phyloP scores from a whole-genome alignment of 352 stramenopile genomes.

The Pseudoperonospora humuli region DNA sequence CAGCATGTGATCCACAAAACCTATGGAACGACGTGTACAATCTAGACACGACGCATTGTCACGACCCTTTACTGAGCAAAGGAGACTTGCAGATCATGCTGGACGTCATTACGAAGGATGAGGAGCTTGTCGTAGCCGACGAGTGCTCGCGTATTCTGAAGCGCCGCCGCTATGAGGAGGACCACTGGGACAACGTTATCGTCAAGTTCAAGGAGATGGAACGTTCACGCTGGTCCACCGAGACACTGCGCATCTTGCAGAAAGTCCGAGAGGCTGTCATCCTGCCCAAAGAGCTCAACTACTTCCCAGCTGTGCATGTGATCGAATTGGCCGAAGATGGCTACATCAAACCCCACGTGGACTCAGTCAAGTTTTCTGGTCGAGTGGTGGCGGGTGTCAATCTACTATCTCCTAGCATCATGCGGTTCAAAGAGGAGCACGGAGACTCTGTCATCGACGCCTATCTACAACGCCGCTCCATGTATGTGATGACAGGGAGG shows the following conservation, averaged over 20 bases:
- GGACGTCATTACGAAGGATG: conserved; percentile 65
- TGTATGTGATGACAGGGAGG: conserved; percentile 84
- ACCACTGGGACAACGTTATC: conserved; percentile 83
- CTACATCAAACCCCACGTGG: conserved; percentile 83
- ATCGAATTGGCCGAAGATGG: conserved; percentile 76
- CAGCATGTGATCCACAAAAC: background rate
- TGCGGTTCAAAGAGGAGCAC: conserved; percentile 80
- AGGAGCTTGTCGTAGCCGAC: conserved; percentile 62
- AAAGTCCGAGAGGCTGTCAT: conserved; percentile 53
- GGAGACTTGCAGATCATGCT: conserved; percentile 57
- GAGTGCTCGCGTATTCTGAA: conserved; percentile 58
- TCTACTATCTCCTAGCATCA: conserved; percentile 72
- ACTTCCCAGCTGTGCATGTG: conserved; percentile 72
- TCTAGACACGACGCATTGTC: conserved; percentile 51
- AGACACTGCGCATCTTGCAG: conserved; percentile 56
- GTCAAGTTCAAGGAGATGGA: conserved; percentile 88
- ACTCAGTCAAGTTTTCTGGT: conserved; percentile 84
- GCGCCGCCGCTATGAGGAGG: conserved; percentile 66
- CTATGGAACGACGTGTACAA: conserved; percentile 34
- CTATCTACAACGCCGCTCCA: conserved; percentile 58
- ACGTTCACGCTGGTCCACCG: conserved; percentile 64
- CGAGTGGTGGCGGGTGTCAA: conserved; percentile 70
- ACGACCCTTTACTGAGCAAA: conserved; percentile 45
- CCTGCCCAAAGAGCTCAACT: conserved; percentile 50
- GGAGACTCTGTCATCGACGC: conserved; percentile 61